Evolutionary conservation across 345 rosid genomes (phyloP), one percentile per base, ranked within the genome.

Genomic region (Acer campestre): DNA sequence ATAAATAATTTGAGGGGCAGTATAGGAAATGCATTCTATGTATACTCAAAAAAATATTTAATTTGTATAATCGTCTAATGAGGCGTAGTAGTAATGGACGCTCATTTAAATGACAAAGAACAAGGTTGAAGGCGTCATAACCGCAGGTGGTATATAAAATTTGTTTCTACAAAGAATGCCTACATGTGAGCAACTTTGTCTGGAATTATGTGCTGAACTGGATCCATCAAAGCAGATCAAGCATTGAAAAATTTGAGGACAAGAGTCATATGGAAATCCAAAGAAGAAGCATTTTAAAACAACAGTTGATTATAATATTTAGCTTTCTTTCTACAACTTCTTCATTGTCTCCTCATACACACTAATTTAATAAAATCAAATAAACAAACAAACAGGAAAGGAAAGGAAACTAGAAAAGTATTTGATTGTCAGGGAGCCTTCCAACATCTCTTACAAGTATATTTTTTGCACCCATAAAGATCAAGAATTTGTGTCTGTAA

Each of bases 401-500:
- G 23, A 7, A 18, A 27, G n/a, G 23, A 7, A 25, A 44, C 35
- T 46, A 44, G 10, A 56, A 64, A 38, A 48, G 71, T 51, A 68
- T 56, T 74, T 75, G 65, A 78, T 66, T 64, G 78, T 75, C 62
- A n/a, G 70, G 79, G 67, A 56, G 53, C 65, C 16, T 56, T 67
- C 80, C 79, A 29, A 75, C 83, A 82, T 64, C 55, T 46, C 51
- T 68, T 35, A 23, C 63, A 13, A 7, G 64, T 58, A 58, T 18
- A 1, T 0, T 0, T 0, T 46, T 3, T 17, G 13, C 16, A 25
- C 20, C 42, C 77, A 74, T 18, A 68, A 59, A 74, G 59, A 69
- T 66, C 44, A 23, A 64, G 38, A 56, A 74, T 69, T 25, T 77
- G 16, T 80, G 79, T 65, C 78, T 25, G 49, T 78, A n/a, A n/a